Base-by-base conservation (phyloP, 306 rosid genomes). In the Mucuna pruriens region DNA sequence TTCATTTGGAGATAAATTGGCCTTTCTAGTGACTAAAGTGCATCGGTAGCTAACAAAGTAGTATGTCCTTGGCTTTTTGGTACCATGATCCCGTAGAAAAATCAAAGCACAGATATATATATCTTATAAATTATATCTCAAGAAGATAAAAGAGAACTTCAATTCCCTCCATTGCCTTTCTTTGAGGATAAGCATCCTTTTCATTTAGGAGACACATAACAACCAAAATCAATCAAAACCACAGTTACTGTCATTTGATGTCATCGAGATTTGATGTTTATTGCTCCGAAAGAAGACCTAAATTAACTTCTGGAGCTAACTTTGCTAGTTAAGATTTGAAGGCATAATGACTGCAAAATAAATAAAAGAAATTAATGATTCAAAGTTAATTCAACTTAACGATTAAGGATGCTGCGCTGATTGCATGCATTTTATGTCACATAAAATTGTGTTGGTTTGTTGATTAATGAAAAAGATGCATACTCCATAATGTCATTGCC, bases 101-200 rank as follows among this genome's bases (percentile, higher is more conserved):
- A 66, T 31, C 11, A 42, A 25, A 70, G 42, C 15, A 75, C 15
- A 66, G 5, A 74, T 65, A 60, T 13, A 74, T 65, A 60, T 13
- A 60, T 60, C 52, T 58, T 66, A 58, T 7, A 65, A 42, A 33
- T 22, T 68, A 17, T 67, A 17, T 67, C 57, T 7, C 34, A 36
- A 75, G 69, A 58, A 6, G 20, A 60, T 6, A 19, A 38, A 52
- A 29, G n/a, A 8, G 62, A 71, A 52, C 9, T 22, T 67, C 8
- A 52, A 8, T 22, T 67, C 8, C 23, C 26, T 60, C 38, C 20
- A 36, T n/a, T 25, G 25, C 51, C 69, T 81, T 82, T 77, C 61
- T 46, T 76, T 9, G 79, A 70, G 29, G 80, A 29, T 67, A 77
- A 83, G 83, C 83, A 78, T 83, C 70, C 13, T 63, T 71, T 78